Base-by-base conservation (phyloP, 1,139 yeast genomes). In the Martiniozyma asiatica region DNA sequence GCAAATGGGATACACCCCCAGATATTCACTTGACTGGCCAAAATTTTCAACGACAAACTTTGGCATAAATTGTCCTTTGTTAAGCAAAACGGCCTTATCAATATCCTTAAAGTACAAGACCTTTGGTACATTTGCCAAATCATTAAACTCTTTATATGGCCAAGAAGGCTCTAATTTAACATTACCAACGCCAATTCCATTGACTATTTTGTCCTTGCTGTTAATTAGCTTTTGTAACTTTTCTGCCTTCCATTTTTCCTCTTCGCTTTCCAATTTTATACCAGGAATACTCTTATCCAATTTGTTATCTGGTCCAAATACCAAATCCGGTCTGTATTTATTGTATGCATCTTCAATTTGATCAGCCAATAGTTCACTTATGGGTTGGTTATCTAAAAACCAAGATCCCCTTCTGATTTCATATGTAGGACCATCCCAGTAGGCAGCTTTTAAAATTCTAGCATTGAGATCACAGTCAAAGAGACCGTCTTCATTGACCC, bases 341-440 rank as follows among this genome's bases (percentile, higher is more conserved):
- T 44, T 44, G 46, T 68, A 78, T 0, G 70, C 68, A 2, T 46
- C 43, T 50, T 87, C 97, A 13, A 87, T 48, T 32, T 68, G 72
- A 2, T 59, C 56, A 0, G 93, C 60, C 4, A 77, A 35, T 2
- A 55, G 51, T 7, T 59, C 60, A 4, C 65, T 53, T 17, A 84
- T 53, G 0, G 96, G 96, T 22, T 14, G 15, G 6, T 51, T 48
- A 3, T 77, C 74, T 5, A 67, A 51, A 48, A 82, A 84, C 98
- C 98, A 87, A 1, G 73, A 53, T 0, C 95, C 95, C 30, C 97
- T 58, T 22, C 95, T 62, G 1, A 87, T 81, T 39, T 80, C 89
- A 47, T 74, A 89, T 1, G 62, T 58, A 0, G 96, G 93, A 1
- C 97, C 97, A 3, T 73, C 76, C 97, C 97, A 87, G 50, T 76